Conservation (phyloP, 495 filamentous ascomycete genomes). For the Penicillium canescens region DNA sequence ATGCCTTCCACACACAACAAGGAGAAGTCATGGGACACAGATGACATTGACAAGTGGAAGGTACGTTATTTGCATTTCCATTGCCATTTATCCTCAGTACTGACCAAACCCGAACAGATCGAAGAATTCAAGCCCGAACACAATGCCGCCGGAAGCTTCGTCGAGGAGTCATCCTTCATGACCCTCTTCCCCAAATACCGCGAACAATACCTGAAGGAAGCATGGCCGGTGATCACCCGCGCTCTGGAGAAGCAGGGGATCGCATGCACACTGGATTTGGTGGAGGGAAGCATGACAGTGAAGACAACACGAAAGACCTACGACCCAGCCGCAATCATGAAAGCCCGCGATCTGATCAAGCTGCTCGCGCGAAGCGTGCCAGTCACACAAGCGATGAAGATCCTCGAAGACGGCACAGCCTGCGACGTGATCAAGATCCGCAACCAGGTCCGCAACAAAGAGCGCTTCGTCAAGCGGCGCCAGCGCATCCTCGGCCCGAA, state of each 20-base stretch:
- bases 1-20: slow-evolving; percentile 96
- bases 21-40: slow-evolving; percentile 97
- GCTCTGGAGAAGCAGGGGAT: slow-evolving; percentile 80
- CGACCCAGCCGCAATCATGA: slow-evolving; percentile 92
- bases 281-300: slow-evolving; percentile 94
- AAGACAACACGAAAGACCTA: slow-evolving; percentile 94
- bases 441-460: slow-evolving; percentile 88
- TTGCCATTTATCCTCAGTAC: neutral
- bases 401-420: slow-evolving; percentile 86
- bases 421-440: slow-evolving; percentile 94
- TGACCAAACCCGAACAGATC: slow-evolving; percentile 46
- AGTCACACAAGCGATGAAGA: slow-evolving; percentile 83
- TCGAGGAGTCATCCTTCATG: slow-evolving; percentile 88
- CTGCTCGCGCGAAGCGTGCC: slow-evolving; percentile 89
- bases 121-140: slow-evolving; percentile 84
- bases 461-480: slow-evolving; percentile 93
- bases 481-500: slow-evolving; percentile 87
- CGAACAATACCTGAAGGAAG: slow-evolving; percentile 87
- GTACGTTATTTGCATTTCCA: slow-evolving; percentile 30
- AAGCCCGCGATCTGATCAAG: slow-evolving; percentile 92
- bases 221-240: slow-evolving; percentile 83
- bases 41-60: slow-evolving; percentile 98
- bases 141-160: slow-evolving; percentile 82
- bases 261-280: slow-evolving; percentile 86
- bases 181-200: slow-evolving; percentile 98